Evolutionary conservation across 225 moss, liverwort and hornwort species (phyloP).

Genomic region (Anthoceros angustus): DNA sequence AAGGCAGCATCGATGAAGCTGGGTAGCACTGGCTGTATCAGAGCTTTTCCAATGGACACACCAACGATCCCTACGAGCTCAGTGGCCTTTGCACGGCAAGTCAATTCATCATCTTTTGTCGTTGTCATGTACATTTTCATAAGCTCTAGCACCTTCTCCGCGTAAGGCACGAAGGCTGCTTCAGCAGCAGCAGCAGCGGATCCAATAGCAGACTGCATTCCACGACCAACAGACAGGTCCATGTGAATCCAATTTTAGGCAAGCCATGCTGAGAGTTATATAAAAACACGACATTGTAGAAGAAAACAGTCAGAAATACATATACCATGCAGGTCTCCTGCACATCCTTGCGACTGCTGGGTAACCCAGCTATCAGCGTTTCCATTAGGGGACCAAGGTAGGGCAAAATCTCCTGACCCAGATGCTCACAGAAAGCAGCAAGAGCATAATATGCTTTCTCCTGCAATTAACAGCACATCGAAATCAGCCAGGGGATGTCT

Average conservation of each 20-base stretch:
- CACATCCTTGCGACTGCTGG: conserved; percentile 82
- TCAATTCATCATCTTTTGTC: conserved; percentile 86
- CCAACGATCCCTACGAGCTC: conserved; percentile 90
- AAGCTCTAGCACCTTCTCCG: conserved; percentile 58
- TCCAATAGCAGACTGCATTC: conserved; percentile 76
- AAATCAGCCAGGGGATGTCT: not conserved
- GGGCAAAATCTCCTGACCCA: conserved; percentile 89
- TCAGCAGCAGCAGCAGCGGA: conserved; percentile 96
- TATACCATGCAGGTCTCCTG: conserved; percentile 99
- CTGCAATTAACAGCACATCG: conserved; percentile 14
- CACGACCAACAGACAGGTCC: conserved; percentile 1
- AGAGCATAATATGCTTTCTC: conserved; percentile 96
- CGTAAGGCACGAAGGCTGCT: conserved; percentile 74
- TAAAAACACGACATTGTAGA: not conserved
- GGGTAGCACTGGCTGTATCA: conserved; percentile 80
- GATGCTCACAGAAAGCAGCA: conserved; percentile 94
- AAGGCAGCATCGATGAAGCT: conserved; percentile 90
- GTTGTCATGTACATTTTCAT: conserved; percentile 76
- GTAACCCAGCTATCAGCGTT: conserved; percentile 68
- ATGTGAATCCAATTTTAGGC: not conserved
- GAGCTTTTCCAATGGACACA: conserved; percentile 63
- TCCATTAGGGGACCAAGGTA: conserved; percentile 87
- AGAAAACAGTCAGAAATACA: not conserved
- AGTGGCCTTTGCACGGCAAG: conserved; percentile 78
- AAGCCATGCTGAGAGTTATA: not conserved